Conservation (phyloP, 2,329 filamentous ascomycete species). For the Alternaria triticina region DNA sequence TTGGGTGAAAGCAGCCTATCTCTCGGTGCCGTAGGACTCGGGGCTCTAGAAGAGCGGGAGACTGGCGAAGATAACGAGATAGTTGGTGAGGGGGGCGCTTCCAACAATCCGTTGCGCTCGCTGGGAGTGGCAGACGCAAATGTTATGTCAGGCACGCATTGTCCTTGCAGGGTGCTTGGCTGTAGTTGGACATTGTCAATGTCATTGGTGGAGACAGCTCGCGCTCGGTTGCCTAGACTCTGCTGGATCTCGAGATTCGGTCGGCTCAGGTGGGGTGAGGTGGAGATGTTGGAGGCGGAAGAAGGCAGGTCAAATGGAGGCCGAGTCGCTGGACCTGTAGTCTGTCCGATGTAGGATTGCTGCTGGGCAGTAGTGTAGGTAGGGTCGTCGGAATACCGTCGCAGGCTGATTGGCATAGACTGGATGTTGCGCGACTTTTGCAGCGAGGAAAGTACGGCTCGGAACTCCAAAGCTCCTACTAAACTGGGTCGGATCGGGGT, state of each 20-base stretch:
- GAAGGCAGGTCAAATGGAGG: constrained; percentile 45
- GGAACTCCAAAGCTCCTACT: constrained; percentile 91
- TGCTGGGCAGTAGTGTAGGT: constrained; percentile 54
- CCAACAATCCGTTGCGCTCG: constrained; percentile 19
- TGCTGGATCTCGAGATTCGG: constrained; percentile 40
- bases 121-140: constrained; percentile 44
- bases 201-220: constrained; percentile 68
- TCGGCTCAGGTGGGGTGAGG: constrained; percentile 28
- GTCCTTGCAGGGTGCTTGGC: constrained; percentile 38
- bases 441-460: constrained; percentile 86
- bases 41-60: constrained; percentile 37
- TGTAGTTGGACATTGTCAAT: constrained; percentile 57
- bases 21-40: constrained; percentile 35
- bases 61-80: constrained; percentile 50
- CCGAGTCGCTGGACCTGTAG: constrained; percentile 55
- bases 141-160: constrained; percentile 41
- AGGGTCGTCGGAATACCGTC: constrained; percentile 72
- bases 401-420: constrained; percentile 70
- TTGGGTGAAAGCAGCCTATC: constrained; percentile 29
- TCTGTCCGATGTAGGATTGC: constrained; percentile 55
- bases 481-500: constrained; percentile 91
- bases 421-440: constrained; percentile 80
- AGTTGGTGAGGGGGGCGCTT: constrained; percentile 44
- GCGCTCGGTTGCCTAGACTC: constrained; percentile 40
- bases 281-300: constrained; percentile 21